Percentiles rank a stretch among this genome's conserved stretches.
phyloP scores from a whole-genome alignment of 2,329 filamentous ascomycete genomes.

The Apiospora phragmitis region DNA sequence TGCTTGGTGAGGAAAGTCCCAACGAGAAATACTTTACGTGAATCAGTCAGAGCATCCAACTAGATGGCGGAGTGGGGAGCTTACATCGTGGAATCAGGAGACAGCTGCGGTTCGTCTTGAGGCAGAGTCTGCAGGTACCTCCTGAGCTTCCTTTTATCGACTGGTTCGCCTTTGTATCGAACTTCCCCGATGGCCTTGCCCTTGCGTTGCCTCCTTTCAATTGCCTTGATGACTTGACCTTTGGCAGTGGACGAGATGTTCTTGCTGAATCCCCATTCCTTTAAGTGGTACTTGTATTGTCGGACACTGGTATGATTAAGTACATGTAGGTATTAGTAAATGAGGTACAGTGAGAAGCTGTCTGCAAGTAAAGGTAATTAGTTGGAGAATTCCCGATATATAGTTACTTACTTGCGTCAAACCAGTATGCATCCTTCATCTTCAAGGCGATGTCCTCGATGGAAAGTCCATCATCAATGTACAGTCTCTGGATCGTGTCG shows the following conservation, averaged over 20 bases:
- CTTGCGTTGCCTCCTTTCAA: slow-evolving; percentile 20
- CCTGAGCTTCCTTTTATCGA: slow-evolving; percentile 28
- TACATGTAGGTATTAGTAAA: neutral
- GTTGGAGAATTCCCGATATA: neutral
- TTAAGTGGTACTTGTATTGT: slow-evolving; percentile 35
- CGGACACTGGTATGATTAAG: slow-evolving; percentile 22
- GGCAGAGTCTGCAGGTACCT: slow-evolving; percentile 23
- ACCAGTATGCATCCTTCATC: neutral
- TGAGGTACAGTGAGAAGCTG: neutral
- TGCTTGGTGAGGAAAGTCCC: neutral
- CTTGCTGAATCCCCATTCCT: slow-evolving; percentile 32
- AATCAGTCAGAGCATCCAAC: neutral
- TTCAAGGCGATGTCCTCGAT: neutral
- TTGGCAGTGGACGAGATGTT: slow-evolving; percentile 21
- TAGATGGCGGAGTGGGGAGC: neutral
- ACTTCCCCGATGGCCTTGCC: slow-evolving; percentile 20
- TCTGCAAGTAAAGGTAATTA: too few species aligned
- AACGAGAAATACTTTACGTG: neutral
- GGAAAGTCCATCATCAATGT: neutral
- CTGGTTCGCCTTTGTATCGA: slow-evolving; percentile 24
- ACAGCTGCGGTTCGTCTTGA: neutral
- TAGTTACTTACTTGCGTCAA: neutral
- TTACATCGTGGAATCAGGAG: neutral
- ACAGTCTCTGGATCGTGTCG: neutral
- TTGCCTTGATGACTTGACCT: slow-evolving; percentile 23